A percentile compares a stretch with the other conserved stretches of the same genome.
Evolutionary conservation across 179 eudicot genomes (phyloP).

Genomic region (Camellia oleifera): DNA sequence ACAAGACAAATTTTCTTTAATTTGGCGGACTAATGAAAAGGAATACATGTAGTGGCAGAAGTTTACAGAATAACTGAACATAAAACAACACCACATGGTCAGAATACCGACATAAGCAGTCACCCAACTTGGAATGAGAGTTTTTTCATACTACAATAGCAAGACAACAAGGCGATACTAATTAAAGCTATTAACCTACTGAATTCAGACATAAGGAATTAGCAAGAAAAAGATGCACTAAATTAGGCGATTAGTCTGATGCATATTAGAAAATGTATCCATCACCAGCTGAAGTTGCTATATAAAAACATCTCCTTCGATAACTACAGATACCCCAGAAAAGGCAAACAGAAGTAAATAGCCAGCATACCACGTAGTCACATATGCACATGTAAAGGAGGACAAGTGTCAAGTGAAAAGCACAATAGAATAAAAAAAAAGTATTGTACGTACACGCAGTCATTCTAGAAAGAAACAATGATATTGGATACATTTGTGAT

Average conservation of each 20-base stretch:
- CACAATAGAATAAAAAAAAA: neutral
- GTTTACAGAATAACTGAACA: neutral
- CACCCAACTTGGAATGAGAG: neutral
- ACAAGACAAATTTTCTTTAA: neutral
- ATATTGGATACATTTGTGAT: neutral
- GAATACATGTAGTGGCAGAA: neutral
- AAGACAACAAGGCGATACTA: too few species aligned
- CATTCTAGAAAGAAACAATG: neutral
- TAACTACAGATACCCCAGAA: neutral
- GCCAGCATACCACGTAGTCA: neutral
- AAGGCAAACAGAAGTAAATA: neutral
- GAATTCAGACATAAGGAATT: too few species aligned
- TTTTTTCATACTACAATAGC: neutral
- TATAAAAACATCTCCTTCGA: neutral
- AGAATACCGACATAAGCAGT: neutral
- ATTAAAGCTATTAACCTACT: neutral
- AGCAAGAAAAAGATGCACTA: neutral
- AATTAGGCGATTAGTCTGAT: neutral
- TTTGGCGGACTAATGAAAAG: neutral
- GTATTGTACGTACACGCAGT: neutral
- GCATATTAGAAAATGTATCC: neutral
- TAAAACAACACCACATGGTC: neutral
- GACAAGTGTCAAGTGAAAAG: neutral
- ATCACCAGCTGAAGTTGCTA: neutral
- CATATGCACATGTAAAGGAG: neutral